phyloP scores from a whole-genome alignment of 1,139 yeast species.

The Ogataea hybrid region DNA sequence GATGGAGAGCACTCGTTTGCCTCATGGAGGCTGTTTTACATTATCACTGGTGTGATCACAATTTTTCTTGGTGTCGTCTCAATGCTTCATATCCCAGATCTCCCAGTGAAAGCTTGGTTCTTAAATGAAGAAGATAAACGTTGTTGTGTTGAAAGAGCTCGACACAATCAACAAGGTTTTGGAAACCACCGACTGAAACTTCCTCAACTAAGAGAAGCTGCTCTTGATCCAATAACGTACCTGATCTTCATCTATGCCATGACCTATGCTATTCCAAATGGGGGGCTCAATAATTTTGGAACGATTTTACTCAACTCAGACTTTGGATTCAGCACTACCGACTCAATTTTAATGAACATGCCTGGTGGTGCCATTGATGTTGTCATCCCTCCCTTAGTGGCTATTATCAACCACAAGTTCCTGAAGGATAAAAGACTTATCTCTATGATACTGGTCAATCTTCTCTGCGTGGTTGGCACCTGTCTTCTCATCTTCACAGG shows the following conservation, averaged over 20 bases:
- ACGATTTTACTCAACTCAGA: conserved; percentile 25
- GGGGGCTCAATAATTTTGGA: conserved; percentile 37
- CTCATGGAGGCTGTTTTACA: conserved; percentile 45
- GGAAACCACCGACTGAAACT: conserved; percentile 41
- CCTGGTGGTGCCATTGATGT: conserved; percentile 39
- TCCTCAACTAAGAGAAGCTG: conserved; percentile 42
- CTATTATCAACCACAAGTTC: conserved; percentile 31
- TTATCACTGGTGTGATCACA: conserved; percentile 45
- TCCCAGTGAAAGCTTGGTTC: conserved; percentile 43
- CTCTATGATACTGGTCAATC: conserved; percentile 41
- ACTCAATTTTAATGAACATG: conserved; percentile 37
- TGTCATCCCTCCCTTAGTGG: conserved; percentile 37
- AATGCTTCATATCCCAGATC: conserved; percentile 47
- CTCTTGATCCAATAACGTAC: conserved; percentile 40
- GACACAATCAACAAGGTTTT: conserved; percentile 41
- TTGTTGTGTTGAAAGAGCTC: conserved; percentile 35
- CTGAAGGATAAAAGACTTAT: conserved; percentile 36
- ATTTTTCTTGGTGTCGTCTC: conserved; percentile 41
- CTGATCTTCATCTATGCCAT: conserved; percentile 32
- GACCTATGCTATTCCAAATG: conserved; percentile 37
- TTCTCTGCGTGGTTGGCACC: conserved; percentile 43
- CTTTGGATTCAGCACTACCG: conserved; percentile 22
- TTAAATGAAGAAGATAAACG: conserved; percentile 35
- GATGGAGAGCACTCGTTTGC: conserved; percentile 36
- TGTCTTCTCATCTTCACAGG: conserved; percentile 23